phyloP scores from a whole-genome alignment of 495 filamentous ascomycete species.

The Amniculicola lignicola region DNA sequence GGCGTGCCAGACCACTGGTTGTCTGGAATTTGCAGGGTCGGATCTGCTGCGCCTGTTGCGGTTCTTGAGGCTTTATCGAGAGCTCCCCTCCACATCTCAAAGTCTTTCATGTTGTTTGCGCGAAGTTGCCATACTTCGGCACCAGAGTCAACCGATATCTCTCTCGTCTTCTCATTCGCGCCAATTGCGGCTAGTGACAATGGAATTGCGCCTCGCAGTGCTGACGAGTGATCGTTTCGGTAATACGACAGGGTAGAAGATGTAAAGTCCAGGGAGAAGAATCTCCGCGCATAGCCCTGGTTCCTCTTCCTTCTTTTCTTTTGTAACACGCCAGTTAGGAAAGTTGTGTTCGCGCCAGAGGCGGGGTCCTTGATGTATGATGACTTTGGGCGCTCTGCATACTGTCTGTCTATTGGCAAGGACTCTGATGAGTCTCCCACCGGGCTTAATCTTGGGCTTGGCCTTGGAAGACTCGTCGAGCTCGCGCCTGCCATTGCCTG shows the following conservation, averaged over 20 bases:
- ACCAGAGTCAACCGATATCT: conserved; percentile 95
- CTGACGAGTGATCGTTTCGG: conserved; percentile 84
- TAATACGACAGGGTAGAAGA: conserved; percentile 94
- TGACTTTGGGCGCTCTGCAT: conserved; percentile 36
- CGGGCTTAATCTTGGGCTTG: conserved; percentile 35
- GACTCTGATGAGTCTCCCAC: conserved; percentile 39
- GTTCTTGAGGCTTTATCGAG: conserved; percentile 66
- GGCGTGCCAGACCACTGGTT: conserved; percentile 7
- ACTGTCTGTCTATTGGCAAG: conserved; percentile 26
- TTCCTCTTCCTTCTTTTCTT: conserved; percentile 90
- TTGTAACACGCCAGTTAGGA: conserved; percentile 76
- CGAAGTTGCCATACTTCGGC: conserved; percentile 97
- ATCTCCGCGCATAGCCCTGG: conserved; percentile 88
- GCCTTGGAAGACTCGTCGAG: conserved; percentile 51
- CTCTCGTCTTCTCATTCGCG: conserved; percentile 76
- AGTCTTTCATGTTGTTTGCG: conserved; percentile 76
- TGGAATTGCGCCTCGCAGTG: conserved; percentile 86
- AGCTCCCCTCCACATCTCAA: conserved; percentile 78
- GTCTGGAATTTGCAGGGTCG: conserved; percentile 21
- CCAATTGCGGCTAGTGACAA: conserved; percentile 86
- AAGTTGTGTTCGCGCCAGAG: conserved; percentile 41
- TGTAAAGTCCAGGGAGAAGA: conserved; percentile 90
- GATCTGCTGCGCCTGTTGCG: conserved; percentile 16
- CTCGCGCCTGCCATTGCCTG: conserved; percentile 47
- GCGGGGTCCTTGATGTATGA: conserved; percentile 16